These are phyloP conservation scores for Tremella yokohamensis DNA, from an alignment of 768 basidiomycete species.

Conservation along the genomic window DNA sequence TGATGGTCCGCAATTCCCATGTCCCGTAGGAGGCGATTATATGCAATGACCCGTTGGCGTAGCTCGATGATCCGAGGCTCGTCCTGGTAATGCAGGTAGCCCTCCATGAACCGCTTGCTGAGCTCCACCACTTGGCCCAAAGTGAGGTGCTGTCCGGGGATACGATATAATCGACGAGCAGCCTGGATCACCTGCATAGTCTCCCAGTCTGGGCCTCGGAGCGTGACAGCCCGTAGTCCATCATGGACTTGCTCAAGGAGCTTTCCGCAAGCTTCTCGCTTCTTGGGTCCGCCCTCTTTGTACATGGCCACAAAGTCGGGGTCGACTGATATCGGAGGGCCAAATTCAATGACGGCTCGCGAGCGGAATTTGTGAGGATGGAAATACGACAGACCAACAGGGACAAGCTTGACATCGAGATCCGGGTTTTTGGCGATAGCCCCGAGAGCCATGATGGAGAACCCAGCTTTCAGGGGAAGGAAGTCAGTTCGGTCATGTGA, in stretches of 20 bases:
- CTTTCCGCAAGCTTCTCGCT: constrained; percentile 83
- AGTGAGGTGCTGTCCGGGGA: constrained; percentile 88
- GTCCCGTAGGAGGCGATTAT: constrained; percentile 82
- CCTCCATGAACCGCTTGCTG: constrained; percentile 86
- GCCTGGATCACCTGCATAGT: constrained; percentile 99
- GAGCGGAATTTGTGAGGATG: constrained; percentile 83
- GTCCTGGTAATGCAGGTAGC: constrained; percentile 86
- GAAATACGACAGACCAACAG: constrained; percentile 66
- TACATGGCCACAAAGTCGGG: constrained; percentile 81
- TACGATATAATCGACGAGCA: constrained; percentile 84
- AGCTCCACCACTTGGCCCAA: constrained; percentile 93
- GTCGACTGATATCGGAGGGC: constrained; percentile 87
- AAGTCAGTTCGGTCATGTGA: constrained; percentile 97
- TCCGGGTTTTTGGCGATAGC: constrained; percentile 89
- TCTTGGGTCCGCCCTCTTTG: constrained; percentile 78
- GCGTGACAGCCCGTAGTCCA: constrained; percentile 88
- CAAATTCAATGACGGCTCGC: constrained; percentile 95
- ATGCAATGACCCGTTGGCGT: constrained; percentile 73
- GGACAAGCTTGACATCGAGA: constrained; percentile 81
- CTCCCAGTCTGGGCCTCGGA: constrained; percentile 93
- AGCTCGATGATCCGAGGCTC: constrained; percentile 82
- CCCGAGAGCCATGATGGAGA: constrained; percentile 95
- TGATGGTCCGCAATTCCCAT: constrained; percentile 92
- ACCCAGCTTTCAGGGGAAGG: constrained; percentile 93
- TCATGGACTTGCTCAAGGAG: constrained; percentile 89